Conservation (phyloP, 1,139 yeast genomes). For the Suhomyces anneliseae region DNA sequence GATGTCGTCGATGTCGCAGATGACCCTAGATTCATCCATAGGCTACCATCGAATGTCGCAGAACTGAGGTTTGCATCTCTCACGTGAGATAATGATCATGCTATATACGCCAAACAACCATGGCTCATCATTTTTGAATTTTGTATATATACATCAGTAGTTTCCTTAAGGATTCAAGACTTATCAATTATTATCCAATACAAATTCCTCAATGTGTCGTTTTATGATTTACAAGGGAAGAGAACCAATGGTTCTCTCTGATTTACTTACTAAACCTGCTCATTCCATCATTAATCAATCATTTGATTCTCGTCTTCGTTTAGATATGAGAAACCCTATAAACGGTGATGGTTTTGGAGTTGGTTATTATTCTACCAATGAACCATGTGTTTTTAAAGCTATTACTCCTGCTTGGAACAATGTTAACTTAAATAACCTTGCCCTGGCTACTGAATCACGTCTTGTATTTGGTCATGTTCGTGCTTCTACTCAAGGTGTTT, state of each 20-base stretch:
- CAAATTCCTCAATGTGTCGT: slow-evolving; percentile 39
- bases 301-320: slow-evolving; percentile 81
- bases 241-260: slow-evolving; percentile 83
- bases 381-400: slow-evolving; percentile 83
- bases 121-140: no score
- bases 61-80: no score
- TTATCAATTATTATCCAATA: not conserved
- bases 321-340: slow-evolving; percentile 87
- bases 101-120: no score
- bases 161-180: no score
- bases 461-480: slow-evolving; percentile 93
- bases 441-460: slow-evolving; percentile 81
- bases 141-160: no score
- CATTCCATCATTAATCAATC: slow-evolving; percentile 97
- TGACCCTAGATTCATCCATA: no score
- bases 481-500: slow-evolving; percentile 93
- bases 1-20: no score
- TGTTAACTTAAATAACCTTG: slow-evolving; percentile 78
- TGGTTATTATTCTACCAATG: slow-evolving; percentile 73
- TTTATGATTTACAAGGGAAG: slow-evolving; percentile 53
- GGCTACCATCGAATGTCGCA: no score
- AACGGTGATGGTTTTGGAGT: slow-evolving; percentile 99
- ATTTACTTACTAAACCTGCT: slow-evolving; percentile 88
- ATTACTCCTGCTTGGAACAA: slow-evolving; percentile 99
- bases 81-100: no score